A percentile compares a stretch with the other conserved stretches of the same genome.
Conservation (phyloP, 2,329 filamentous ascomycete species). For the Fusarium sp. region DNA sequence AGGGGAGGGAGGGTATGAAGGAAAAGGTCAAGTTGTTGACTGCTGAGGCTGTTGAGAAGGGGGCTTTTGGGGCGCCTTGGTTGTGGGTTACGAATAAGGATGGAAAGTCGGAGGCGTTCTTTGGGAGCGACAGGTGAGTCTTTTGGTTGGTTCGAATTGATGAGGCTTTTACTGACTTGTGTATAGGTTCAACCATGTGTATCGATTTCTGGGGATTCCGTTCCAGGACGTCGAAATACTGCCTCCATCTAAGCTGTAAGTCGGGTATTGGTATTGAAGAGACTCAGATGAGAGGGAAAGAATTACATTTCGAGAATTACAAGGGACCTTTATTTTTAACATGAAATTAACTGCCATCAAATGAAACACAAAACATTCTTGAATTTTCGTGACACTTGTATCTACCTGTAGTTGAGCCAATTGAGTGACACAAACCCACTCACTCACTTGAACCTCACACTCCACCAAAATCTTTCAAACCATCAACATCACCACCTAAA, state of each 20-base stretch:
- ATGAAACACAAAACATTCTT: background rate
- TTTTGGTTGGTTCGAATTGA: too few species aligned
- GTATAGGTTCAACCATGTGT: slow-evolving; percentile 76
- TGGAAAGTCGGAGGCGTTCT: slow-evolving; percentile 76
- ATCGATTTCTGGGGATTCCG: slow-evolving; percentile 72
- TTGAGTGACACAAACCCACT: slow-evolving; percentile 25
- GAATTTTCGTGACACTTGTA: background rate
- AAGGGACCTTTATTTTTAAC: background rate
- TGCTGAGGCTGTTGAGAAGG: slow-evolving; percentile 69
- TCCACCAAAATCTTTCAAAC: slow-evolving; percentile 13
- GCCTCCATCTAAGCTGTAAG: slow-evolving; percentile 53
- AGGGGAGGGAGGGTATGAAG: slow-evolving; percentile 62
- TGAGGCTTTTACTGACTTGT: background rate
- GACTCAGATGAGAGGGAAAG: background rate
- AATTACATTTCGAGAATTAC: background rate
- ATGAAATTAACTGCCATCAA: fast-evolving
- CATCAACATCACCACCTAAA: slow-evolving; percentile 5
- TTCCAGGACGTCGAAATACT: slow-evolving; percentile 63
- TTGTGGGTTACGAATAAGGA: slow-evolving; percentile 72
- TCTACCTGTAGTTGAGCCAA: background rate
- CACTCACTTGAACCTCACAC: background rate
- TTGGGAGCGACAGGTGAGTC: slow-evolving; percentile 76
- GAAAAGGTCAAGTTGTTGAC: slow-evolving; percentile 67
- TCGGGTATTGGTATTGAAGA: background rate
- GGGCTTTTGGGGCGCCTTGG: slow-evolving; percentile 85